These are phyloP conservation scores for Murraya paniculata DNA, from an alignment of 345 rosid species.

Conservation along the genomic window DNA sequence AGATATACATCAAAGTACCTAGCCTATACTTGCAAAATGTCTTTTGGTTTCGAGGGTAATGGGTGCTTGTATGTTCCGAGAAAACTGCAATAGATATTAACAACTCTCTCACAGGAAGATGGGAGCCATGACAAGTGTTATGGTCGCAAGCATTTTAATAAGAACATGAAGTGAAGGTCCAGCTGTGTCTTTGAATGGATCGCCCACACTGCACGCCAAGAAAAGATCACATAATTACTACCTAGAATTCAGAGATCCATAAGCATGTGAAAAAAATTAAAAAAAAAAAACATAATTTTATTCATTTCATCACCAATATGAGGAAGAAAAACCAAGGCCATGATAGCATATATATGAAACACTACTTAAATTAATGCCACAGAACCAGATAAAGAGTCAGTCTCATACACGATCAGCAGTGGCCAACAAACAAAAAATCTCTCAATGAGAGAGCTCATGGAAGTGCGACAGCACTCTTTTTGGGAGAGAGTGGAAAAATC, in stretches of 20 bases:
- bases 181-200: constrained; percentile 96
- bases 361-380: too few relatives aligned
- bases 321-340: not conserved
- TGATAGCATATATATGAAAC: too few relatives aligned
- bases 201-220: constrained; percentile 81
- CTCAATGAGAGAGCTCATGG: too few relatives aligned
- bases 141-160: constrained; percentile 83
- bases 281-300: too few relatives aligned
- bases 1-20: constrained; percentile 22
- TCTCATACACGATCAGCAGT: too few relatives aligned
- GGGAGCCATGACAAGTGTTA: constrained; percentile 97
- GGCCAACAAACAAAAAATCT: too few relatives aligned
- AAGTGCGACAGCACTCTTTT: too few relatives aligned
- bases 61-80: constrained; percentile 16
- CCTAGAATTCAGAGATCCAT: not conserved
- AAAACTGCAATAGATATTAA: constrained; percentile 14
- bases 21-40: constrained; percentile 24
- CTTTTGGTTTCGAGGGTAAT: not conserved
- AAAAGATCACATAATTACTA: not conserved
- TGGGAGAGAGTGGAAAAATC: too few relatives aligned
- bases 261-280: too few relatives aligned
- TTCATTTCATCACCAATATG: not conserved
- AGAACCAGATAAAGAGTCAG: too few relatives aligned
- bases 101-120: constrained; percentile 55
- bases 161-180: constrained; percentile 97